A percentile compares a stretch with the other conserved stretches of the same genome.
Evolutionary conservation across 805 yeast genomes (phyloP).

Genomic region (Sugiyamaella americana): DNA sequence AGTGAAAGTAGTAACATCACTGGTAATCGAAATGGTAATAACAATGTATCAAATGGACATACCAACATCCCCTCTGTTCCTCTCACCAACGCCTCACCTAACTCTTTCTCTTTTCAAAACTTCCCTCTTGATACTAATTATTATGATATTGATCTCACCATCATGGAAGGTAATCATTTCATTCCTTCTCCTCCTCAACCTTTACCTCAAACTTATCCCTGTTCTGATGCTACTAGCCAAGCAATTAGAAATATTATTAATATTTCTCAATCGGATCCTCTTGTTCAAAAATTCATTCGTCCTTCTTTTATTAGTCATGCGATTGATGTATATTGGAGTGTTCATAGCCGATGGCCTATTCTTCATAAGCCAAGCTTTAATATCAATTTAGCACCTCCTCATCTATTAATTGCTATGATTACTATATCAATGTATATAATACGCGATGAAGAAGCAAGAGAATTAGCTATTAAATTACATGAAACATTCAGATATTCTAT

Average conservation of each 20-base stretch:
- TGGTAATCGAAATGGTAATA: too few relatives aligned
- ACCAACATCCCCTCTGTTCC: too few relatives aligned
- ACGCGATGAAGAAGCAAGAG: constrained; percentile 23
- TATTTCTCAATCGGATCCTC: constrained; percentile 8
- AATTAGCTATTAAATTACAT: constrained; percentile 42
- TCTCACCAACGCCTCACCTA: too few relatives aligned
- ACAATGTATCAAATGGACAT: too few relatives aligned
- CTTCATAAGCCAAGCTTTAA: constrained; percentile 50
- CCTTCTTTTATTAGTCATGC: constrained; percentile 19
- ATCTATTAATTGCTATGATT: constrained; percentile 47
- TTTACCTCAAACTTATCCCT: constrained; percentile 1
- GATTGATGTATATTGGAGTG: constrained; percentile 25
- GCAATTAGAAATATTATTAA: constrained; percentile 5
- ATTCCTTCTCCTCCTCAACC: not conserved
- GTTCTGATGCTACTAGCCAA: constrained; percentile 11
- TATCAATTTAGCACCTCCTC: constrained; percentile 40
- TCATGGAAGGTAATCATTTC: not conserved
- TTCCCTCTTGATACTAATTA: not conserved
- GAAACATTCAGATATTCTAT: constrained; percentile 57
- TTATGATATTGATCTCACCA: not conserved
- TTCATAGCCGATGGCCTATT: constrained; percentile 51
- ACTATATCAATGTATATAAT: constrained; percentile 40
- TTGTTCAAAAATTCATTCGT: constrained; percentile 14
- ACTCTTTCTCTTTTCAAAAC: not conserved
- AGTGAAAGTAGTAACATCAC: too few relatives aligned